Conservation (phyloP, 1,284 basidiomycete species). For the Schizophyllum amplum region DNA sequence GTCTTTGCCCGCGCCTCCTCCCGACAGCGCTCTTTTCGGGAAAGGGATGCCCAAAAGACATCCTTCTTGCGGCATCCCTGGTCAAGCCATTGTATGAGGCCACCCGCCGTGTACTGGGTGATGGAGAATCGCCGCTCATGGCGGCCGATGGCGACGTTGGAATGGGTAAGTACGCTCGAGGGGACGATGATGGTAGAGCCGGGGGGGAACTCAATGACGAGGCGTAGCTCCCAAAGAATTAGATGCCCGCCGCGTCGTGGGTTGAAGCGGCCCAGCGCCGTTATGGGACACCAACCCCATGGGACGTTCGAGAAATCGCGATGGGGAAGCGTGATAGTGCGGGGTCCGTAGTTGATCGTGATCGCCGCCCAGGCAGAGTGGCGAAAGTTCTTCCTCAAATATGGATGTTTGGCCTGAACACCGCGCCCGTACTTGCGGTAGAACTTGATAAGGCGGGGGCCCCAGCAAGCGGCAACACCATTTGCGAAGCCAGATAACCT, state of each 20-base stretch:
- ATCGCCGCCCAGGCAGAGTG: too few relatives aligned
- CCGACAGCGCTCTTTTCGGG: too few relatives aligned
- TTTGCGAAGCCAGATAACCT: too few relatives aligned
- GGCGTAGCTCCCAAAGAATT: slow-evolving; percentile 3
- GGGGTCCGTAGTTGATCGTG: slow-evolving; percentile 1
- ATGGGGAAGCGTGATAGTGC: neutral
- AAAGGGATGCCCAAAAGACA: too few relatives aligned
- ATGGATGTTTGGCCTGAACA: too few relatives aligned
- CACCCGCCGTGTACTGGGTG: neutral
- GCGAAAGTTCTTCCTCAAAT: too few relatives aligned
- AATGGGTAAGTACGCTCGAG: slow-evolving; percentile 1
- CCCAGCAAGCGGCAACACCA: too few relatives aligned
- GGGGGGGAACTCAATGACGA: slow-evolving; percentile 4
- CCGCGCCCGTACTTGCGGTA: too few relatives aligned
- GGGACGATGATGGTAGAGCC: slow-evolving; percentile 5
- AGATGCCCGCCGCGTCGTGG: slow-evolving; percentile 2
- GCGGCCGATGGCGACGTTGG: slow-evolving; percentile 4
- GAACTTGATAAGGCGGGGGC: too few relatives aligned
- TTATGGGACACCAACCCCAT: neutral
- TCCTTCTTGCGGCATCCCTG: too few relatives aligned
- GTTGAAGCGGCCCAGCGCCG: neutral
- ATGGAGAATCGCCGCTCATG: slow-evolving; percentile 2
- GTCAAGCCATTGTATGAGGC: too few relatives aligned
- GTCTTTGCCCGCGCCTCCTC: too few relatives aligned
- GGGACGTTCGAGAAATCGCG: neutral